These are phyloP conservation scores for Hysterium pulicare DNA, from an alignment of 2,329 filamentous ascomycete species.

Conservation along the genomic window DNA sequence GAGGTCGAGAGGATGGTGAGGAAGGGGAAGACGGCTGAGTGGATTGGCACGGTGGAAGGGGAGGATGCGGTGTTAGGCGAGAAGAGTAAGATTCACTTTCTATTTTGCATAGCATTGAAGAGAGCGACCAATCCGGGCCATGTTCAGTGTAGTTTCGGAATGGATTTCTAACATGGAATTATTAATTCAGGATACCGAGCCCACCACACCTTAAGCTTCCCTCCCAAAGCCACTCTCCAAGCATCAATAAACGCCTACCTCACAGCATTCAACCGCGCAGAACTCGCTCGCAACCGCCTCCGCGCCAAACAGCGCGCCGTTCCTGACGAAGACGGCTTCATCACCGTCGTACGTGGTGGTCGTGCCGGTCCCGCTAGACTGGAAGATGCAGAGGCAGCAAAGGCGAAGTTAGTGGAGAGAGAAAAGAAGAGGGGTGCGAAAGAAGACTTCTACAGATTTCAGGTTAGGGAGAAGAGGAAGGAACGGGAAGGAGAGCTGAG, in stretches of 20 bases:
- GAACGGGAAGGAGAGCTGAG: conserved; percentile 66
- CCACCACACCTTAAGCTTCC: conserved; percentile 71
- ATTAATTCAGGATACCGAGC: conserved; percentile 52
- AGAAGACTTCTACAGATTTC: conserved; percentile 79
- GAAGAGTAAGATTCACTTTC: conserved; percentile 49
- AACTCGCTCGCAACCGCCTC: conserved; percentile 63
- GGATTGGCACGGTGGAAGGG: conserved; percentile 52
- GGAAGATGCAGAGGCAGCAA: conserved; percentile 63
- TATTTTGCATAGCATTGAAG: conserved; percentile 36
- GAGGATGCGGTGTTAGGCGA: conserved; percentile 42
- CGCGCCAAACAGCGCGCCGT: conserved; percentile 66
- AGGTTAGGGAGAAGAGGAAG: conserved; percentile 76
- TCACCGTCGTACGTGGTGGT: conserved; percentile 82
- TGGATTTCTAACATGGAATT: conserved; percentile 2
- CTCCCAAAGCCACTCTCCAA: conserved; percentile 65
- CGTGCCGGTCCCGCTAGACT: conserved; percentile 68
- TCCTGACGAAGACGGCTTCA: conserved; percentile 92
- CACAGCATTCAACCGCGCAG: conserved; percentile 65
- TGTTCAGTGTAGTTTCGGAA: too few species aligned
- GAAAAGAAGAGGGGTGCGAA: conserved; percentile 56
- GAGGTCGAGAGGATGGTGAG: conserved; percentile 62
- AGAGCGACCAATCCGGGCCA: too few species aligned
- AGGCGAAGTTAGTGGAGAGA: conserved; percentile 54
- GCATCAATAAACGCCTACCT: conserved; percentile 81
- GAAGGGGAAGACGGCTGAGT: conserved; percentile 59